Percentiles rank a stretch among this genome's conserved stretches.
Evolutionary conservation across 306 rosid species (phyloP).

Genomic region (Cicer arietinum): DNA sequence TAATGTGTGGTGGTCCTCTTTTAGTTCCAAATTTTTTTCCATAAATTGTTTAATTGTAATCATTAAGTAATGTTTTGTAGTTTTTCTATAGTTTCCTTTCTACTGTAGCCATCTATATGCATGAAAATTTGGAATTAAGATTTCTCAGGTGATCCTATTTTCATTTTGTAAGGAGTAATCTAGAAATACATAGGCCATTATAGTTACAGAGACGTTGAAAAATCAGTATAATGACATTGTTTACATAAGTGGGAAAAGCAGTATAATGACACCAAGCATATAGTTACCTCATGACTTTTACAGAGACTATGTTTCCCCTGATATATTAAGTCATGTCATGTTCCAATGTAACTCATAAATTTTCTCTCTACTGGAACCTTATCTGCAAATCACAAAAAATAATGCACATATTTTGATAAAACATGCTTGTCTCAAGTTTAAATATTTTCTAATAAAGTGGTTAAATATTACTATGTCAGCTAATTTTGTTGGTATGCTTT

Average conservation of each 20-base stretch:
- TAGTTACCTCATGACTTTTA: not conserved
- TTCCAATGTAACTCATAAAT: slow-evolving; percentile 12
- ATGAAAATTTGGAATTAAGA: not conserved
- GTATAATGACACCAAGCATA: not conserved
- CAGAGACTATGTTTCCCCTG: not conserved
- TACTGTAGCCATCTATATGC: not conserved
- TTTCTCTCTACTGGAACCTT: slow-evolving; percentile 31
- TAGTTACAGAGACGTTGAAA: not conserved
- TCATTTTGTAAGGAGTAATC: not conserved
- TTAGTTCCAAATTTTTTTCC: not conserved
- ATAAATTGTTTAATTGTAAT: not conserved
- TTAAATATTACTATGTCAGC: slow-evolving; percentile 10
- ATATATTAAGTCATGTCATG: slow-evolving; percentile 5
- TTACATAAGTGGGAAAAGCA: not conserved
- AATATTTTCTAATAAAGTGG: slow-evolving; percentile 23
- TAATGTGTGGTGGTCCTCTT: not conserved
- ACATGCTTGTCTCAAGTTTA: slow-evolving; percentile 30
- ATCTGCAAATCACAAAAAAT: not conserved
- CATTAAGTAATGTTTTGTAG: not conserved
- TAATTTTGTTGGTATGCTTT: slow-evolving; percentile 11
- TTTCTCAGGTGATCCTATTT: slow-evolving; percentile 7
- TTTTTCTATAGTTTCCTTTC: not conserved
- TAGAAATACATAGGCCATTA: slow-evolving; percentile 4
- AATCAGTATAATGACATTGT: not conserved
- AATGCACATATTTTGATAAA: not conserved